phyloP scores from a whole-genome alignment of 352 stramenopile genomes.

The Phytopythium litorale region DNA sequence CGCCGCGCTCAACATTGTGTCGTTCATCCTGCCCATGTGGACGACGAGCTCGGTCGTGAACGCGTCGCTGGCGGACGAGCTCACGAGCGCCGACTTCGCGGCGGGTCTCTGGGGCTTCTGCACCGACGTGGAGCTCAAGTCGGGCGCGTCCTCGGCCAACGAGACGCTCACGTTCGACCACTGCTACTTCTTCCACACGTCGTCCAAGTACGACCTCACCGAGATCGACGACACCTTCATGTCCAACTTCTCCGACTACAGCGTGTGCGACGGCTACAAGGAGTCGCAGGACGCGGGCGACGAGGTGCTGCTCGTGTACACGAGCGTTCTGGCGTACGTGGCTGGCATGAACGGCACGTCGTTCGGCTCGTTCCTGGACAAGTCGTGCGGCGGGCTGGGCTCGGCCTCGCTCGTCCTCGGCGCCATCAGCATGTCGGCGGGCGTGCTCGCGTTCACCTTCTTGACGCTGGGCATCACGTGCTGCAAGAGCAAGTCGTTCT shows the following conservation, averaged over 20 bases:
- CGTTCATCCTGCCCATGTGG: conserved; percentile 64
- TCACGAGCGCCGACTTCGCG: conserved; percentile 45
- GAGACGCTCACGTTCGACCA: conserved; percentile 42
- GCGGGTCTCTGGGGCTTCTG: conserved; percentile 63
- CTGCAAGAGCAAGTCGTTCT: conserved; percentile 66
- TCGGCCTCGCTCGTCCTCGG: conserved; percentile 40
- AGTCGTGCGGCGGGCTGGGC: conserved; percentile 49
- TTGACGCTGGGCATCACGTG: conserved; percentile 60
- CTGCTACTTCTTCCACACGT: conserved; percentile 74
- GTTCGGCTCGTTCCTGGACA: conserved; percentile 60
- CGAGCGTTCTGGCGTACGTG: conserved; percentile 24
- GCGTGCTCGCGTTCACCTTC: conserved; percentile 41
- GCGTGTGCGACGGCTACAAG: conserved; percentile 56
- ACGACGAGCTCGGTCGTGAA: conserved; percentile 53
- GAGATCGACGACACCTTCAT: conserved; percentile 26
- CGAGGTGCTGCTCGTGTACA: conserved; percentile 25
- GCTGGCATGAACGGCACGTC: conserved; percentile 44
- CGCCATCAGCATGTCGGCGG: conserved; percentile 32
- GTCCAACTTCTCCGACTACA: conserved; percentile 49
- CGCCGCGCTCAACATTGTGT: conserved; percentile 52
- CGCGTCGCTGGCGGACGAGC: conserved; percentile 21
- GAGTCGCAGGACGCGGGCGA: conserved; percentile 23
- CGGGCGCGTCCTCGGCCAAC: conserved; percentile 18
- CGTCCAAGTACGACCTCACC: conserved; percentile 43
- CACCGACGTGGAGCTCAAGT: conserved; percentile 49